These are phyloP conservation scores for Cutaneotrichosporon sp. DNA, from an alignment of 1,284 basidiomycete genomes.

Conservation along the genomic window DNA sequence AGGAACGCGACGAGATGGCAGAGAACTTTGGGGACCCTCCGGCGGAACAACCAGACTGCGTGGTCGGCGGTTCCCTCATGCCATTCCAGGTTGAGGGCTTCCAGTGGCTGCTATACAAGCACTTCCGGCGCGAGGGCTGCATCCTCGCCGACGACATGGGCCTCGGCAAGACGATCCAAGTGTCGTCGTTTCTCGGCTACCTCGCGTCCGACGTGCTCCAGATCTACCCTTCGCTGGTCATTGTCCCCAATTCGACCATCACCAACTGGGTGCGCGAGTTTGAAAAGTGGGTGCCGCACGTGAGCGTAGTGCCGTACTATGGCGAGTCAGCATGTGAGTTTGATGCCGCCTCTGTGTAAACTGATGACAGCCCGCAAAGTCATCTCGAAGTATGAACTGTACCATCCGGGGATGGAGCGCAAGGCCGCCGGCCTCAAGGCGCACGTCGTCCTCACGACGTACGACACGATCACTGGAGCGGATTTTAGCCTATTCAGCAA, in stretches of 20 bases:
- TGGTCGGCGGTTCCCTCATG: conserved; percentile 63
- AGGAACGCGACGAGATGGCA: conserved; percentile 42
- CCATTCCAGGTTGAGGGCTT: conserved; percentile 86
- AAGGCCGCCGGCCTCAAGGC: conserved; percentile 50
- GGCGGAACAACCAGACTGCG: conserved; percentile 52
- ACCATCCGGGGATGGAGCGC: conserved; percentile 56
- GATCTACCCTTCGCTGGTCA: conserved; percentile 75
- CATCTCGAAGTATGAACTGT: conserved; percentile 78
- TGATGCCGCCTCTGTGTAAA: background rate
- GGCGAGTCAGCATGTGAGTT: conserved; percentile 59
- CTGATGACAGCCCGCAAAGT: conserved; percentile 66
- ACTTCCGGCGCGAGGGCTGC: conserved; percentile 81
- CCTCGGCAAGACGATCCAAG: conserved; percentile 70
- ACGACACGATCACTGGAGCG: conserved; percentile 70
- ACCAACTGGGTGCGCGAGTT: conserved; percentile 68
- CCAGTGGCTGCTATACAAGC: conserved; percentile 87
- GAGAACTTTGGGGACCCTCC: conserved; percentile 39
- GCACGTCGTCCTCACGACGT: conserved; percentile 86
- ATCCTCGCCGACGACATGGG: conserved; percentile 99
- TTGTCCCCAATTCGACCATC: conserved; percentile 78
- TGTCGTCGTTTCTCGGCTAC: conserved; percentile 78
- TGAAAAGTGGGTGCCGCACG: conserved; percentile 79
- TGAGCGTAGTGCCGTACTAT: conserved; percentile 49
- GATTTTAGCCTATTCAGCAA: conserved; percentile 78
- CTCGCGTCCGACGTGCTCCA: conserved; percentile 60